phyloP scores from a whole-genome alignment of 257 asterid genomes.

The Plantago major region DNA sequence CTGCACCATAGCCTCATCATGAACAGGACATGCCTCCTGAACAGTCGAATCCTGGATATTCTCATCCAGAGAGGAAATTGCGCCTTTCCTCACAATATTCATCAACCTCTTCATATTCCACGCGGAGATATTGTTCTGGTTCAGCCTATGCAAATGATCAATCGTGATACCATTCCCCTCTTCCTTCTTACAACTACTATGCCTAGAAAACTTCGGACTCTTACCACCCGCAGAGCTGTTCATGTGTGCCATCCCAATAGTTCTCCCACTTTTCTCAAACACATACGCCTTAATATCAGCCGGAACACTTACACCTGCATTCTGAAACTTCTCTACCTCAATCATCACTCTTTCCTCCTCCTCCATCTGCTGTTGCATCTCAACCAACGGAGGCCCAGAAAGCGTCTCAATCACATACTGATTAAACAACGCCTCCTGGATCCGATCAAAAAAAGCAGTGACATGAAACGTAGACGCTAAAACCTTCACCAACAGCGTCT shows the following conservation, averaged over 20 bases:
- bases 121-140: slow-evolving; percentile 52
- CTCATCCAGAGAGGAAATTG: slow-evolving; percentile 56
- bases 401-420: slow-evolving; percentile 26
- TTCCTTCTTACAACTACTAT: slow-evolving; percentile 28
- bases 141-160: slow-evolving; percentile 47
- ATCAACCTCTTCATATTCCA: slow-evolving; percentile 69
- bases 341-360: slow-evolving; percentile 46
- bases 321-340: slow-evolving; percentile 49
- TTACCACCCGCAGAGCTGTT: slow-evolving; percentile 31
- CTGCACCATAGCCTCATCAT: slow-evolving; percentile 33
- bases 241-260: slow-evolving; percentile 28
- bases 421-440: slow-evolving; percentile 23
- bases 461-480: slow-evolving; percentile 29
- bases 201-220: slow-evolving; percentile 34
- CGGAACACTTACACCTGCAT: slow-evolving; percentile 49
- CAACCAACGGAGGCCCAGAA: slow-evolving; percentile 31
- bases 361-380: slow-evolving; percentile 36
- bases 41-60: slow-evolving; percentile 23
- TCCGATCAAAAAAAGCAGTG: slow-evolving; percentile 24
- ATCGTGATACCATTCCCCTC: slow-evolving; percentile 35
- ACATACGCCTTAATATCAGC: slow-evolving; percentile 35
- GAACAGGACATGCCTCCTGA: slow-evolving; percentile 13
- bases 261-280: slow-evolving; percentile 29
- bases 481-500: slow-evolving; percentile 23
- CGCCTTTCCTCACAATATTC: slow-evolving; percentile 47